Conservation (phyloP, 805 yeast species). For the Kazachstania taianensis region DNA sequence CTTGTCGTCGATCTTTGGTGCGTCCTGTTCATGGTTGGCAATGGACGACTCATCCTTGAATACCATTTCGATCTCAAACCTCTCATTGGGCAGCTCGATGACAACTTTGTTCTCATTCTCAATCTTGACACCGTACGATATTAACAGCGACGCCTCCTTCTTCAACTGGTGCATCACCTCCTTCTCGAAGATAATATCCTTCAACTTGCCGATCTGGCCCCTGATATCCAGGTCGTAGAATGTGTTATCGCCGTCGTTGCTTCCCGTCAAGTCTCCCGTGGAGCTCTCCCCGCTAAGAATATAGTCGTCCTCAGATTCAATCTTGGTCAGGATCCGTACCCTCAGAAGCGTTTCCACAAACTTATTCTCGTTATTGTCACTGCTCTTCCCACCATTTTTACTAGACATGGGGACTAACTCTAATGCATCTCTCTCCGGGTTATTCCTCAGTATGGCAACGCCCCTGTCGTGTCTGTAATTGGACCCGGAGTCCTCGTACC, state of each 20-base stretch:
- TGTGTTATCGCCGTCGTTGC: slow-evolving; percentile 5
- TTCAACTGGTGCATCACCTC: slow-evolving; percentile 73
- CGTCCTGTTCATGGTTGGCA: slow-evolving; percentile 33
- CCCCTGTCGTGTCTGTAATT: slow-evolving; percentile 60
- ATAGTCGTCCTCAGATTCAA: slow-evolving; percentile 42
- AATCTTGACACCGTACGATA: slow-evolving; percentile 58
- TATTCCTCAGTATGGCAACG: slow-evolving; percentile 55
- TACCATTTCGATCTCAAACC: slow-evolving; percentile 62
- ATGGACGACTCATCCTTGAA: slow-evolving; percentile 30
- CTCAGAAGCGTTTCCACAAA: slow-evolving; percentile 37
- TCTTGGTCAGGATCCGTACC: slow-evolving; percentile 48
- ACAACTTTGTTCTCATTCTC: slow-evolving; percentile 54
- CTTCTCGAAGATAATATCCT: slow-evolving; percentile 76
- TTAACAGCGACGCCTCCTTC: slow-evolving; percentile 62
- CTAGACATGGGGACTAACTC: slow-evolving; percentile 27
- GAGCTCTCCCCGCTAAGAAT: slow-evolving; percentile 49
- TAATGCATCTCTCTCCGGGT: slow-evolving; percentile 32
- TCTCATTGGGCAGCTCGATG: slow-evolving; percentile 54
- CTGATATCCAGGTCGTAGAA: slow-evolving; percentile 32
- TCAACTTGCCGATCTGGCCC: slow-evolving; percentile 53
- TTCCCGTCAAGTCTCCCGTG: slow-evolving; percentile 7
- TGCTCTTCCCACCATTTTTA: slow-evolving; percentile 8
- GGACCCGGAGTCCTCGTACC: slow-evolving; percentile 87
- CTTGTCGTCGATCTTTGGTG: slow-evolving; percentile 33
- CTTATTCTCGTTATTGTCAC: slow-evolving; percentile 25